These are phyloP conservation scores for Candida smagusa DNA, from an alignment of 1,139 yeast species.

Conservation along the genomic window DNA sequence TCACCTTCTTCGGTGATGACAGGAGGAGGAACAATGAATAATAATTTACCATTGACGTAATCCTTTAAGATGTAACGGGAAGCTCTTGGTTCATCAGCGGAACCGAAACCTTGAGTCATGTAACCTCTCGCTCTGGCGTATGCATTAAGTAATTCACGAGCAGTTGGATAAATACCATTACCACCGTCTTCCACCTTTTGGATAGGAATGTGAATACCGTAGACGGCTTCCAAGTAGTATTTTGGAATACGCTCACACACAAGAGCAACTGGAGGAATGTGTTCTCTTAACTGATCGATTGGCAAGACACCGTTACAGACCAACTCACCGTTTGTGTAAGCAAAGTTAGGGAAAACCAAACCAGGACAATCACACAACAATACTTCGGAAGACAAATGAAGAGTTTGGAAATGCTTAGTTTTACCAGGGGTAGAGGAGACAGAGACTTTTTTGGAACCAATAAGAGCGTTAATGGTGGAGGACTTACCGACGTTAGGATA, in stretches of 20 bases:
- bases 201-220: constrained; percentile 85
- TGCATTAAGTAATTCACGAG: constrained; percentile 84
- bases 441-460: constrained; percentile 94
- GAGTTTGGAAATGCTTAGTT: constrained; percentile 98
- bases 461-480: constrained; percentile 90
- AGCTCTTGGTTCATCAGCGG: constrained; percentile 96
- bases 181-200: constrained; percentile 84
- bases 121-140: constrained; percentile 97
- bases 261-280: constrained; percentile 84
- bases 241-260: constrained; percentile 90
- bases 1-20: constrained; percentile 36
- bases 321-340: constrained; percentile 92
- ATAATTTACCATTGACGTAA: constrained; percentile 86
- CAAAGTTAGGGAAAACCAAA: constrained; percentile 96
- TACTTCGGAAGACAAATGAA: constrained; percentile 76
- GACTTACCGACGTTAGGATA: constrained; percentile 97
- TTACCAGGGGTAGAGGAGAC: constrained; percentile 99
- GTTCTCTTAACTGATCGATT: constrained; percentile 92
- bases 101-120: constrained; percentile 96
- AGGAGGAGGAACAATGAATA: constrained; percentile 90
- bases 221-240: constrained; percentile 81
- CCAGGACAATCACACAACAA: constrained; percentile 98
- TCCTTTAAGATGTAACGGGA: constrained; percentile 91
- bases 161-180: constrained; percentile 74
- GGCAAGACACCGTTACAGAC: constrained; percentile 98